Conservation (phyloP, 139 green algal genomes). For the Axilococcus clingmanii region DNA sequence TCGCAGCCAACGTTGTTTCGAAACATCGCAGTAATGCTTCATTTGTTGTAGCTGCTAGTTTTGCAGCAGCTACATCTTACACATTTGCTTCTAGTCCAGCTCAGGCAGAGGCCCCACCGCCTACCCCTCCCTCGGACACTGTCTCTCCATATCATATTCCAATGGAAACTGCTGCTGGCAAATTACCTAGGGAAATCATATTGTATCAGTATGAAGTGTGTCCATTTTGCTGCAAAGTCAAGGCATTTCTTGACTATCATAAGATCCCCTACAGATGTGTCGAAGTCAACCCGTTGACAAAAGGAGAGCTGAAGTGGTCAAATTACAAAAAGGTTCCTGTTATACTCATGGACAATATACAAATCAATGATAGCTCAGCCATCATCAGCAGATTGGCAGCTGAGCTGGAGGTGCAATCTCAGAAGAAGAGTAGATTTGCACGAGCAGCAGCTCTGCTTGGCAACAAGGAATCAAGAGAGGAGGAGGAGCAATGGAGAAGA, state of each 20-base stretch:
- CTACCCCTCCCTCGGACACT: not conserved
- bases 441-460: no score
- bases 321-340: slow-evolving; percentile 84
- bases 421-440: slow-evolving; percentile 1
- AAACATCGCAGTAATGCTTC: no score
- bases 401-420: slow-evolving; percentile 32
- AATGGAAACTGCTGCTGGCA: not conserved
- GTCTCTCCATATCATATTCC: not conserved
- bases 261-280: slow-evolving; percentile 84
- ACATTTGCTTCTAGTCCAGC: not conserved
- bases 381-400: slow-evolving; percentile 69
- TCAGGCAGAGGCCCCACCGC: not conserved
- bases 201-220: slow-evolving; percentile 96
- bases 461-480: not conserved
- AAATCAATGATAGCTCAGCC: slow-evolving; percentile 70
- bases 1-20: no score
- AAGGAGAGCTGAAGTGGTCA: slow-evolving; percentile 84
- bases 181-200: slow-evolving; percentile 37
- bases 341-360: slow-evolving; percentile 66
- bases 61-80: not conserved
- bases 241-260: slow-evolving; percentile 89
- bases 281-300: slow-evolving; percentile 94
- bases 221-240: slow-evolving; percentile 98
- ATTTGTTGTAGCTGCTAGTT: not conserved
- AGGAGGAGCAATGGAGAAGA: slow-evolving; percentile 67